Percentiles rank a stretch among this genome's conserved stretches.
Evolutionary conservation across 2,329 filamentous ascomycete genomes (phyloP).

Genomic region (Pestalotiopsis sp.): DNA sequence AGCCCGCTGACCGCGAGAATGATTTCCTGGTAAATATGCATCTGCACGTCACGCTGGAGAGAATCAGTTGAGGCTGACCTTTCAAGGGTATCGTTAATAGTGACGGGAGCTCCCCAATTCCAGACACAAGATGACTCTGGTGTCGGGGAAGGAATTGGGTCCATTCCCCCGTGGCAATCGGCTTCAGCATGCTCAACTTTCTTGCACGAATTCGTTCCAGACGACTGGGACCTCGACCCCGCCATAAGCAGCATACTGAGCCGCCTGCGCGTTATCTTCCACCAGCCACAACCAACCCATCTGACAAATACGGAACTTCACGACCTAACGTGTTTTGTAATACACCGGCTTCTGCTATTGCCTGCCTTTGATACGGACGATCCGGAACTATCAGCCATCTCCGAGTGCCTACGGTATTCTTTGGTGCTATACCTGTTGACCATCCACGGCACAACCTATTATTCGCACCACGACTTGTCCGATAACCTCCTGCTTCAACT

Average conservation of each 20-base stretch:
- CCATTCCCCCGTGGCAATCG: conserved; percentile 50
- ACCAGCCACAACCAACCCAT: conserved; percentile 25
- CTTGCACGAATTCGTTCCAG: background rate
- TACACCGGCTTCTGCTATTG: conserved; percentile 47
- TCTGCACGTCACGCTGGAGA: background rate
- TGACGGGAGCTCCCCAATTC: conserved; percentile 56
- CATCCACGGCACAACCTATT: conserved; percentile 58
- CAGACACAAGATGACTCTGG: conserved; percentile 50
- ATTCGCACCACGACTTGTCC: conserved; percentile 47
- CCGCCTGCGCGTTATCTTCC: conserved; percentile 47
- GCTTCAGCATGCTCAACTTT: conserved; percentile 27
- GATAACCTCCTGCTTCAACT: conserved; percentile 35
- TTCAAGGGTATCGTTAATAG: conserved; percentile 58
- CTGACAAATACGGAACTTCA: conserved; percentile 48
- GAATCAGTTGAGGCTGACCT: background rate
- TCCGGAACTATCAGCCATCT: conserved; percentile 19
- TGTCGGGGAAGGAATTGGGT: conserved; percentile 48
- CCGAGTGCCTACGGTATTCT: conserved; percentile 49
- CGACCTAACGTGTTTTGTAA: conserved; percentile 55
- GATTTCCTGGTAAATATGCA: conserved; percentile 48
- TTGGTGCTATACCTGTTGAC: conserved; percentile 53
- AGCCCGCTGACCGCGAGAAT: conserved; percentile 57
- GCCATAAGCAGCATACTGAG: conserved; percentile 33
- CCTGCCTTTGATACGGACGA: conserved; percentile 4
- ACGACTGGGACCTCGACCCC: background rate